These are phyloP conservation scores for Monosporozyma aquatica DNA, from an alignment of 805 yeast species.

Conservation along the genomic window DNA sequence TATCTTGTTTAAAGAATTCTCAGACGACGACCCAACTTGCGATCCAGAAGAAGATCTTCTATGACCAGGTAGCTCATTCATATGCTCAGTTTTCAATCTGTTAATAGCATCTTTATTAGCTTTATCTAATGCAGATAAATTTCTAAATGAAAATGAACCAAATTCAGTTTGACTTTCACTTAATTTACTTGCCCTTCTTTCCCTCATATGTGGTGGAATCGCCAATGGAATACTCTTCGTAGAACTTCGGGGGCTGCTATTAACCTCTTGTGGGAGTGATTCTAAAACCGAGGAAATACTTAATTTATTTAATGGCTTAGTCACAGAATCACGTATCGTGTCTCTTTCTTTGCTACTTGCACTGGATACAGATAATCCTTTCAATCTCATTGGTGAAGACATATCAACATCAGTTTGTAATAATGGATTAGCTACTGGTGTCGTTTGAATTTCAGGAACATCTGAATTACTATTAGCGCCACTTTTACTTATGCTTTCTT, in stretches of 20 bases:
- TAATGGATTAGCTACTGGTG: constrained; percentile 1
- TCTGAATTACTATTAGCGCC: constrained; percentile 9
- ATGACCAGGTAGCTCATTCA: constrained; percentile 31
- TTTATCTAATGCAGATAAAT: constrained; percentile 79
- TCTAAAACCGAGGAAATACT: constrained; percentile 26
- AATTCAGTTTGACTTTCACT: constrained; percentile 68
- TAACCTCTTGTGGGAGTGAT: constrained; percentile 22
- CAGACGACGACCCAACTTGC: constrained; percentile 31
- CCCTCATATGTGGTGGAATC: constrained; percentile 50
- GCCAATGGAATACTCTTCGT: constrained; percentile 37
- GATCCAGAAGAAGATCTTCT: constrained; percentile 30
- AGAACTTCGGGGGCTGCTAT: constrained; percentile 21
- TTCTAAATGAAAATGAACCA: constrained; percentile 88
- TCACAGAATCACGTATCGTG: constrained; percentile 6
- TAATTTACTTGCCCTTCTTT: constrained; percentile 62
- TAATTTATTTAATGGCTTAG: constrained; percentile 20
- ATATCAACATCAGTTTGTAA: constrained; percentile 1
- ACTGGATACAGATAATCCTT: constrained; percentile 8
- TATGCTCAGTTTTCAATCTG: constrained; percentile 74
- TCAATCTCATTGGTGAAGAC: constrained; percentile 7
- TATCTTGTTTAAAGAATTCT: constrained; percentile 13
- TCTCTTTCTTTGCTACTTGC: background rate
- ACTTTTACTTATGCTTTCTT: background rate
- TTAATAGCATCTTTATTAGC: constrained; percentile 91
- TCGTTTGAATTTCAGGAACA: constrained; percentile 12